A percentile compares a stretch with the other conserved stretches of the same genome.
Evolutionary conservation across 352 stramenopile species (phyloP).

Genomic region (Pythium monospermum): DNA sequence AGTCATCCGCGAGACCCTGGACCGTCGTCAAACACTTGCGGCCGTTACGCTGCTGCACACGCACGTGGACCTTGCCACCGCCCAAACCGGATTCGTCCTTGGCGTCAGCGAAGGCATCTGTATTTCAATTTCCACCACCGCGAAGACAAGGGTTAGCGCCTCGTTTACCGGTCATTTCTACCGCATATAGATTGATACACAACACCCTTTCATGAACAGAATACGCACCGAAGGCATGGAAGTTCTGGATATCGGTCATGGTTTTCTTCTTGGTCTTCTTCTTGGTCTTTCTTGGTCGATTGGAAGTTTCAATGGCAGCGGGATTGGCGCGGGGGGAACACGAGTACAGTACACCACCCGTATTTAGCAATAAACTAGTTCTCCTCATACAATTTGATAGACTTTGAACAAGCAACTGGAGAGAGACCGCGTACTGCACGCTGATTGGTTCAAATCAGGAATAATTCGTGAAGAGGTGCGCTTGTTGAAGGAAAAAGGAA

Average conservation of each 20-base stretch:
- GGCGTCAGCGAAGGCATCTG: slow-evolving; percentile 85
- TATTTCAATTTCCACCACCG: no score
- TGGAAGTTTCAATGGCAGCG: slow-evolving; percentile 20
- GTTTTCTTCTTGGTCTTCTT: slow-evolving; percentile 16
- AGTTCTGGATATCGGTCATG: slow-evolving; percentile 88
- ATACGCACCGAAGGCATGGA: slow-evolving; percentile 81
- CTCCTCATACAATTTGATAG: not conserved
- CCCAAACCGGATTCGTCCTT: slow-evolving; percentile 85
- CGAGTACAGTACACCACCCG: not conserved
- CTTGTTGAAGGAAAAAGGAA: not conserved
- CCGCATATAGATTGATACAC: no score
- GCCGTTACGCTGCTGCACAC: slow-evolving; percentile 99
- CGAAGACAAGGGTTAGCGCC: no score
- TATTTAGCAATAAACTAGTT: not conserved
- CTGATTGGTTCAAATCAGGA: slow-evolving; percentile 21
- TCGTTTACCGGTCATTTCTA: no score
- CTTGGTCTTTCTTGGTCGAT: slow-evolving; percentile 18
- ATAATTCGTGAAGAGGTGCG: slow-evolving; percentile 14
- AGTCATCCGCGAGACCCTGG: slow-evolving; percentile 95
- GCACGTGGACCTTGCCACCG: slow-evolving; percentile 95
- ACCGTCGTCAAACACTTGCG: slow-evolving; percentile 99
- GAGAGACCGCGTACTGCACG: not conserved
- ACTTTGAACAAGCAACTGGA: slow-evolving; percentile 8
- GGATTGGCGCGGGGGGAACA: not conserved
- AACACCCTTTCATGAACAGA: not conserved